Evolutionary conservation across 495 filamentous ascomycete species (phyloP), one percentile per base, ranked within the genome.

Genomic region (Penicillium nucicola): DNA sequence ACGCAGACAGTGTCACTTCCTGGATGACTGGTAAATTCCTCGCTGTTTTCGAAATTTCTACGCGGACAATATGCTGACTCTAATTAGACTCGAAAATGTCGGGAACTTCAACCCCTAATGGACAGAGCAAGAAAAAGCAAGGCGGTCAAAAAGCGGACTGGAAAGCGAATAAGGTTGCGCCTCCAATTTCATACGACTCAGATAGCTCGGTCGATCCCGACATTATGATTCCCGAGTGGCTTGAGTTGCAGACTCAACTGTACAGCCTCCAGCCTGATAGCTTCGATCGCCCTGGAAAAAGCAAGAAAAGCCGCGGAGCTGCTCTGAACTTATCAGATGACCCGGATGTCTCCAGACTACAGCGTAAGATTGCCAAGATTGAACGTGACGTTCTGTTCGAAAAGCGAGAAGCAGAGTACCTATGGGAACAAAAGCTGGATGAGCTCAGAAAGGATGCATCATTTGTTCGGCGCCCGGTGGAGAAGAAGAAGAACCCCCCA

Each of bases 341-440:
- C 31, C 72, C 79, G 4, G 77, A 84, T 53, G 70, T 83, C 34
- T 75, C 74, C 12, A 87, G 83, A 45, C 49, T 95, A 2, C 76
- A 84, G 30, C 75, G 81, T 11, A 92, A 90, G 61, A 72, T 96
- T 15, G 78, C 83, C 9, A 80, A 79, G 35, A 87, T 97, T 28
- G 87, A 90, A 56, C 84, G 84, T 10, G 93, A 98, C 60, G 77
- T 93, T 2, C 70, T 98, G 8, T 95, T 97, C 60, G 92, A 98
- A 60, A 78, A 81, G 44, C 75, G 79, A 40, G 76, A 87, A 49
- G 92, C 91, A 1, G 84, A 95, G 37, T 76, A 78, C 23, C 65
- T 82, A 52, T 98, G 93, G 93, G 77, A 72, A 45, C 66, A 74
- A 1, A 82, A 82, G 56, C 78, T 80, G 12, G 82, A 86, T 33